Evolutionary conservation across 331 rosid species (phyloP).

Genomic region (Telfairia occidentalis): DNA sequence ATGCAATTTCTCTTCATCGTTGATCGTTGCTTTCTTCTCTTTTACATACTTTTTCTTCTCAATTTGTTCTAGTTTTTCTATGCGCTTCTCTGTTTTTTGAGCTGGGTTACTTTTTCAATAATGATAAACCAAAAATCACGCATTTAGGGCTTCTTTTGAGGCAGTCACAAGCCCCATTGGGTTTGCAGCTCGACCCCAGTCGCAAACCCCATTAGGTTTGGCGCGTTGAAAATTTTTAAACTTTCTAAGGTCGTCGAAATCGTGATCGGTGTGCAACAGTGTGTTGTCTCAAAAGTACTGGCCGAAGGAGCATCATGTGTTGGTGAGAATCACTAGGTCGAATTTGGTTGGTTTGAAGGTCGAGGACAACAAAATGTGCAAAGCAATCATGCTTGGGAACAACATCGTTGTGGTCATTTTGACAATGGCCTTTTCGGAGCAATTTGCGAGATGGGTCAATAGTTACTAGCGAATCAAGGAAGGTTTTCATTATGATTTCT

Average conservation of each 20-base stretch:
- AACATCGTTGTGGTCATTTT: slow-evolving; percentile 36
- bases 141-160: no score
- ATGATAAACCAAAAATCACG: no score
- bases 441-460: slow-evolving; percentile 50
- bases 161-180: no score
- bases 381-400: slow-evolving; percentile 49
- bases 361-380: slow-evolving; percentile 58
- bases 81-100: no score
- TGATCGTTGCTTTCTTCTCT: no score
- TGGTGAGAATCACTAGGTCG: slow-evolving; percentile 66
- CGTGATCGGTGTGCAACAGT: slow-evolving; percentile 65
- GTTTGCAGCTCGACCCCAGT: slow-evolving; percentile 76
- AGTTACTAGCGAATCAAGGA: no score
- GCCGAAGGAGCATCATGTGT: slow-evolving; percentile 90
- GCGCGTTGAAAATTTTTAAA: slow-evolving; percentile 55
- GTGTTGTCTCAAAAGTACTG: slow-evolving; percentile 66
- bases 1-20: no score
- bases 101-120: no score
- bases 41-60: no score
- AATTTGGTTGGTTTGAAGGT: slow-evolving; percentile 39
- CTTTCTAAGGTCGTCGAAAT: slow-evolving; percentile 47
- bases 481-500: no score
- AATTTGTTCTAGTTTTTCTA: no score
- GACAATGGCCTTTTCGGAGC: slow-evolving; percentile 44
- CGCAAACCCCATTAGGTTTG: slow-evolving; percentile 23